Evolutionary conservation across 768 basidiomycete genomes (phyloP), one percentile per base, ranked within the genome.

Genomic region (Termitomyces bulborhizus): DNA sequence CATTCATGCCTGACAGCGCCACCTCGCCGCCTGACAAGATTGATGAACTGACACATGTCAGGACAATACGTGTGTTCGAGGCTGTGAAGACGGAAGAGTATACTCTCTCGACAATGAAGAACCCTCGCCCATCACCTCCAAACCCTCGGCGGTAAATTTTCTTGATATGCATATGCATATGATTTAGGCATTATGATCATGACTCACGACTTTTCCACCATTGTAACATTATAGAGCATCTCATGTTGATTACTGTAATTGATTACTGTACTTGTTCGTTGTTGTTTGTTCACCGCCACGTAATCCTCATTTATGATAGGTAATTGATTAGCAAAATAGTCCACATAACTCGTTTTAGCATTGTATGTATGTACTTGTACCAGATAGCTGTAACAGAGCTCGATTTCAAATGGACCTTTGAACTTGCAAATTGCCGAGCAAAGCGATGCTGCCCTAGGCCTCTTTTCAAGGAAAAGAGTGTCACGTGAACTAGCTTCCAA

Each of bases 51-150:
- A 72, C 74, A 6, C 76, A 82, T 48, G 67, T 83, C 2, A 78
- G 83, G 41, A 76, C 76, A 9, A 72, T 84, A 52, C 74, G 73
- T 39, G 76, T 84, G 7, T 83, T 75, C 61, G 67, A 76, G 41
- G 81, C 81, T 15, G 65, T 73, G 51, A 84, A 84, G 51, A 59
- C 56, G 34, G 58, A 49, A 40, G 65, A 65, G 5, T 61, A 63
- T 18, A 53, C 63, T 27, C 50, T 62, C 21, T 52, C 60, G 5
- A 61, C 60, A 34, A 52, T 66, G 47, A 53, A 56, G 40, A 62
- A 55, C 45, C 65, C 62, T 34, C 65, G 65, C 40, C 51, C 59
- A 12, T 58, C 65, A 9, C 57, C 62, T 0, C 63, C 61, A 2
- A 58, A 54, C 24, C 58, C 60, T 18, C 60, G 49, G 42, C 51